Percentiles rank a stretch among this genome's conserved stretches.
Conservation (phyloP, 2,329 filamentous ascomycete genomes). For the Fusarium sp. region DNA sequence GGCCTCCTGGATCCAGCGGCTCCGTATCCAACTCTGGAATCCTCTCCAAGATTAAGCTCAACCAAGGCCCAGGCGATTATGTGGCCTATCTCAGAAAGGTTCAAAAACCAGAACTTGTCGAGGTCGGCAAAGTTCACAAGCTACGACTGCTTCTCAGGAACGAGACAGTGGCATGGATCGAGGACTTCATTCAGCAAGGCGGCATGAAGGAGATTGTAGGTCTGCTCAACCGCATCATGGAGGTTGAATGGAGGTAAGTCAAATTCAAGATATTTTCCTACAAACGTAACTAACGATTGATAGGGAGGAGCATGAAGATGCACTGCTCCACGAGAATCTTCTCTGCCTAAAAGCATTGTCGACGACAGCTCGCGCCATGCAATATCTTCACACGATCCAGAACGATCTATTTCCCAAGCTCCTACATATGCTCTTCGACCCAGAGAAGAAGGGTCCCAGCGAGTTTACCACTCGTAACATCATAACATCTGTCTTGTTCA, state of each 20-base stretch:
- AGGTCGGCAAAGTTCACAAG: slow-evolving; percentile 96
- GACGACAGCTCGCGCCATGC: slow-evolving; percentile 86
- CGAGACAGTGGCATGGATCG: slow-evolving; percentile 95
- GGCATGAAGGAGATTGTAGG: slow-evolving; percentile 93
- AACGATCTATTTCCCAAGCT: slow-evolving; percentile 84
- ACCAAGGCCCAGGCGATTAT: slow-evolving; percentile 82
- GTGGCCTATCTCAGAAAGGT: slow-evolving; percentile 85
- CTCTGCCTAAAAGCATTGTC: slow-evolving; percentile 94
- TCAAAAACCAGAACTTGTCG: slow-evolving; percentile 81
- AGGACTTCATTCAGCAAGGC: slow-evolving; percentile 86
- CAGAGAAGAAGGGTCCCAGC: slow-evolving; percentile 97
- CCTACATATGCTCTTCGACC: slow-evolving; percentile 89
- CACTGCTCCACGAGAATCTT: slow-evolving; percentile 87
- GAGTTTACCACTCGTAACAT: slow-evolving; percentile 95
- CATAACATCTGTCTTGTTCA: slow-evolving; percentile 87
- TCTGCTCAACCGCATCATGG: slow-evolving; percentile 89
- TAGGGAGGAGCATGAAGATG: slow-evolving; percentile 95
- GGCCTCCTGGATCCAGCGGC: slow-evolving; percentile 59
- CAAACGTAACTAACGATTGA: slow-evolving; percentile 16
- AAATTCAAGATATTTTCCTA: background rate
- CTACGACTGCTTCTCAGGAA: slow-evolving; percentile 87
- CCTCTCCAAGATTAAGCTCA: slow-evolving; percentile 74
- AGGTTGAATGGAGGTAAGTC: slow-evolving; percentile 90
- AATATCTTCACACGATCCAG: slow-evolving; percentile 82
- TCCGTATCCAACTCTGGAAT: slow-evolving; percentile 65